phyloP scores from a whole-genome alignment of 208 protist genomes.

The Crithidia brevicula region DNA sequence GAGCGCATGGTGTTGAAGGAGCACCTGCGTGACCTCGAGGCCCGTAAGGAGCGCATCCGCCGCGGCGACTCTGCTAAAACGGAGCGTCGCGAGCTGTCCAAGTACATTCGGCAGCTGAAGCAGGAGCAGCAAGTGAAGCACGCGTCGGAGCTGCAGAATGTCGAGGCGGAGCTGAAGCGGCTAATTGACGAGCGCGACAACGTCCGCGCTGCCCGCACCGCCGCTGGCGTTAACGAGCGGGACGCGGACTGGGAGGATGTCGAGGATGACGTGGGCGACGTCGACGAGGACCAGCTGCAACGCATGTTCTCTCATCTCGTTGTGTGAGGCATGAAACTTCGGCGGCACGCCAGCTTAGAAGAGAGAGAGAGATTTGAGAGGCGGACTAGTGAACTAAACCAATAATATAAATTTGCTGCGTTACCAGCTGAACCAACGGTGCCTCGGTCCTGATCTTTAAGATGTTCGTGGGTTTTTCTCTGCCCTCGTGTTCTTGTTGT shows the following conservation, averaged over 20 bases:
- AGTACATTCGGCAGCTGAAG: conserved; percentile 88
- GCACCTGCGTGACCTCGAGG: conserved; percentile 76
- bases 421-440: too few relatives aligned
- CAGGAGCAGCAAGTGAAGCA: conserved; percentile 83
- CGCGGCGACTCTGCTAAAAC: conserved; percentile 76
- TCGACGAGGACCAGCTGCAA: conserved; percentile 67
- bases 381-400: too few relatives aligned
- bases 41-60: conserved; percentile 58
- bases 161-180: conserved; percentile 69
- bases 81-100: conserved; percentile 87
- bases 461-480: too few relatives aligned
- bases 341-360: too few relatives aligned
- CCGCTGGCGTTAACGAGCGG: conserved; percentile 36
- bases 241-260: conserved; percentile 65
- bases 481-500: too few relatives aligned
- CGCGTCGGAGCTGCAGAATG: conserved; percentile 53
- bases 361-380: too few relatives aligned
- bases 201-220: conserved; percentile 20
- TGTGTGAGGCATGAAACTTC: conserved; percentile 34
- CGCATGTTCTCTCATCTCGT: conserved; percentile 88
- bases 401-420: too few relatives aligned
- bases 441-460: too few relatives aligned
- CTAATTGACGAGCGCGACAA: conserved; percentile 39
- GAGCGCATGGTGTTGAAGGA: conserved; percentile 89
- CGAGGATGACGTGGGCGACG: conserved; percentile 47